Evolutionary conservation across 352 stramenopile genomes (phyloP), one percentile per base, ranked within the genome.

Genomic region (Phytophthora palmivora): DNA sequence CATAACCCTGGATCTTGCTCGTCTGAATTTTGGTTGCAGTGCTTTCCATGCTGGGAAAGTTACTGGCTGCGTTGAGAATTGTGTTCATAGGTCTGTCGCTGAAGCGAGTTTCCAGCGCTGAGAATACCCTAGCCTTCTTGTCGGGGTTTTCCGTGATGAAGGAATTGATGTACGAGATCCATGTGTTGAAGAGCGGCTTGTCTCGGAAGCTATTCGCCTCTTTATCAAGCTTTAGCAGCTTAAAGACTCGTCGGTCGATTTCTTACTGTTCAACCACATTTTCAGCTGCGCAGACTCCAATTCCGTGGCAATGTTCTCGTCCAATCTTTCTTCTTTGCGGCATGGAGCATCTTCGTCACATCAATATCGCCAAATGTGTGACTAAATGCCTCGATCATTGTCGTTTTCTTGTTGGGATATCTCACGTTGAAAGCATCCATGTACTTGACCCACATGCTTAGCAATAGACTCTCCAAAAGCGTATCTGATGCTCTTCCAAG

Each of bases 401-500:
- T 58, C 2, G n/a, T 42, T 30, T 65, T 46, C 15, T 18, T 19
- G 6, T 39, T 3, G 0, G 30, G 21, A 14, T 42, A 46, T 12
- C 18, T 65, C 5, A 2, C 0, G 15, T 51, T 58, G 21, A 46
- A 59, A 14, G 0, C n/a, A n/a, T 53, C 10, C 16, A 58, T 6
- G 7, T 59, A 65, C 8, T 46, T 47, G n/a, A 39, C 4, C 46
- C 39, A 58, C 7, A 9, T 39, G 2, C 15, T 39, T 1, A 58
- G 7, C n/a, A 65, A 10, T 6, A 37, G 46, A 2, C 10, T 33
- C 4, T 26, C 30, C 4, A 64, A 30, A 32, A 49, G 7, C 0
- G 12, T 38, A 22, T 37, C 11, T 1, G 15, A 2, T 30, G 39
- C 5, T 9, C 9, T 22, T 4, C 18, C 4, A 7, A 63, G 33